A percentile compares a stretch with the other conserved stretches of the same genome.
Evolutionary conservation across 2,329 filamentous ascomycete genomes (phyloP).

Genomic region (Cladosporium colombiae): DNA sequence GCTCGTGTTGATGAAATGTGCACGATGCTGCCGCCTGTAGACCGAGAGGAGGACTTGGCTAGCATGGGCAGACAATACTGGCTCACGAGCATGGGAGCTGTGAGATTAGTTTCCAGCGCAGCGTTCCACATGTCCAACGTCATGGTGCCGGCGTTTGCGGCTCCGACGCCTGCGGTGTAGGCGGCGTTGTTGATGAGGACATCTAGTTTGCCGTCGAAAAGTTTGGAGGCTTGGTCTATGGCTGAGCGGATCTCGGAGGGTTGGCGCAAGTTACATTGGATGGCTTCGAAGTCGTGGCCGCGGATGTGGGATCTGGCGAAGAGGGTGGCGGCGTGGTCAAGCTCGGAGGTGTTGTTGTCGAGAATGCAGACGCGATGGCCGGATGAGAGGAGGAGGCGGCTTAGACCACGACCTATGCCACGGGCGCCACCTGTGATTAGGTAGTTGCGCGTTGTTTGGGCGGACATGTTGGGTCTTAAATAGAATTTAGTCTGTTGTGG

Average conservation of each 20-base stretch:
- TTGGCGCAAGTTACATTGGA: conserved; percentile 30
- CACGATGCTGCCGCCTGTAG: conserved; percentile 39
- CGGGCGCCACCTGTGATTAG: conserved; percentile 42
- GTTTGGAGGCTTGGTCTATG: conserved; percentile 32
- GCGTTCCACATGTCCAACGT: conserved; percentile 43
- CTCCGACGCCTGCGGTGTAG: conserved; percentile 40
- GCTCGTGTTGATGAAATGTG: conserved; percentile 55
- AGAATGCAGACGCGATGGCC: conserved; percentile 46
- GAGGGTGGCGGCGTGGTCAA: conserved; percentile 38
- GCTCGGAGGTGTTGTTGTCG: conserved; percentile 42
- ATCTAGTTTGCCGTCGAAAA: conserved; percentile 43
- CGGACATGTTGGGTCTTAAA: neutral
- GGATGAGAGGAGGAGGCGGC: conserved; percentile 39
- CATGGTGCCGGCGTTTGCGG: conserved; percentile 34
- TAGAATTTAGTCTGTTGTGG: neutral
- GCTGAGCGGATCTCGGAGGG: conserved; percentile 37
- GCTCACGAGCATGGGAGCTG: conserved; percentile 37
- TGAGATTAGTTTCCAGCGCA: conserved; percentile 43
- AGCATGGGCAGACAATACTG: conserved; percentile 35
- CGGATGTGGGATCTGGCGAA: conserved; percentile 28
- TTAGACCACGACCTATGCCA: conserved; percentile 43
- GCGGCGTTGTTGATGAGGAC: conserved; percentile 48
- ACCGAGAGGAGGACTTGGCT: conserved; percentile 22
- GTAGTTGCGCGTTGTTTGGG: conserved; percentile 30
- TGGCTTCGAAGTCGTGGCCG: conserved; percentile 27